phyloP scores from a whole-genome alignment of 495 filamentous ascomycete genomes.

The Penicillium angulare region DNA sequence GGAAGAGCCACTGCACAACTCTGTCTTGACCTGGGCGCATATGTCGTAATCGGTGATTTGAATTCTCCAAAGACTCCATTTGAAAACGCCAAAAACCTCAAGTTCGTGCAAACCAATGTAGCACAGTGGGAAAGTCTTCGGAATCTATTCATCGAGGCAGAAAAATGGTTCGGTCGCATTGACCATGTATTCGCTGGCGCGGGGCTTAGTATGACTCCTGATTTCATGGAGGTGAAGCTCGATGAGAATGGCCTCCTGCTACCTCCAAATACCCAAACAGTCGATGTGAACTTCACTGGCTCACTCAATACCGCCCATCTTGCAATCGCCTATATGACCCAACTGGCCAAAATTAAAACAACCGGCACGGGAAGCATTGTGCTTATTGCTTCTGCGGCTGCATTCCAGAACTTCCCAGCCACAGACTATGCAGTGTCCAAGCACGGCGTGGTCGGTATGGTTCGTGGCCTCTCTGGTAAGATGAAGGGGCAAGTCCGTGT shows the following conservation, averaged over 20 bases:
- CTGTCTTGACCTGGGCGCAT: slow-evolving; percentile 44
- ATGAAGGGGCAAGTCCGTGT: slow-evolving; percentile 24
- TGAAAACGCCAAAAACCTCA: slow-evolving; percentile 13
- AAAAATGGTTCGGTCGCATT: slow-evolving; percentile 39
- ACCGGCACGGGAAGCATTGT: slow-evolving; percentile 32
- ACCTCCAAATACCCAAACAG: slow-evolving; percentile 34
- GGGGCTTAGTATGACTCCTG: slow-evolving; percentile 36
- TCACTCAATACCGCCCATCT: slow-evolving; percentile 40
- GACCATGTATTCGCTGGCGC: slow-evolving; percentile 54
- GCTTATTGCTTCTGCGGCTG: slow-evolving; percentile 36
- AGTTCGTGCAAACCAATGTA: slow-evolving; percentile 41
- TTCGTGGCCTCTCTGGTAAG: slow-evolving; percentile 26
- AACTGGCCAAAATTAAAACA: slow-evolving; percentile 4
- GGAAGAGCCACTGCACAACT: slow-evolving; percentile 45
- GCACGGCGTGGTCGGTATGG: slow-evolving; percentile 38
- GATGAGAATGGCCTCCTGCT: slow-evolving; percentile 40
- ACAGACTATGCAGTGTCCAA: slow-evolving; percentile 40
- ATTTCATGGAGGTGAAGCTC: slow-evolving; percentile 40
- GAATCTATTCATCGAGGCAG: slow-evolving; percentile 37
- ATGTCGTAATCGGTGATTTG: slow-evolving; percentile 44
- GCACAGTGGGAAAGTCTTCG: slow-evolving; percentile 39
- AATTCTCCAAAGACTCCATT: slow-evolving; percentile 21
- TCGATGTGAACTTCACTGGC: slow-evolving; percentile 46
- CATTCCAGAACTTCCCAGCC: slow-evolving; percentile 36
- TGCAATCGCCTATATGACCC: slow-evolving; percentile 35